These are phyloP conservation scores for Talaromyces albobiverticillius DNA, from an alignment of 2,329 filamentous ascomycete species.

Conservation along the genomic window DNA sequence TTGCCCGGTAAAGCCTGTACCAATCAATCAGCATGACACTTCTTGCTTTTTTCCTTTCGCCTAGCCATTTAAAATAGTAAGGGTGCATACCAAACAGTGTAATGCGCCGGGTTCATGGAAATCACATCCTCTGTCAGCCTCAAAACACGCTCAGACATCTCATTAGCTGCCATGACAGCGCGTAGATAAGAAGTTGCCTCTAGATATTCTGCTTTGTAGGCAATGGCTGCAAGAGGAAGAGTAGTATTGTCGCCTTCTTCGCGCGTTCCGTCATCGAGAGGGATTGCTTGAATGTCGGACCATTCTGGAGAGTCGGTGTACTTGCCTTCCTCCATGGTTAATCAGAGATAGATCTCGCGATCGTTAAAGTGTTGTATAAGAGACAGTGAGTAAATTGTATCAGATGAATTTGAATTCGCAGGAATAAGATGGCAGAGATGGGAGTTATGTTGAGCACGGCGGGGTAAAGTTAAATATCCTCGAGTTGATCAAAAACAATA, in stretches of 20 bases:
- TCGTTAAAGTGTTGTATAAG: too few relatives aligned
- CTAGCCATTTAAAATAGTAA: neutral
- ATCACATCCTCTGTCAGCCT: conserved; percentile 87
- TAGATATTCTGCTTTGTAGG: conserved; percentile 84
- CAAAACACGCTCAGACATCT: conserved; percentile 75
- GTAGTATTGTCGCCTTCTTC: conserved; percentile 26
- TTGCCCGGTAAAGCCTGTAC: conserved; percentile 75
- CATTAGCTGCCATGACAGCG: conserved; percentile 85
- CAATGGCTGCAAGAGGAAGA: conserved; percentile 81
- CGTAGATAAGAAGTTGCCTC: conserved; percentile 93
- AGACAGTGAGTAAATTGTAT: too few relatives aligned
- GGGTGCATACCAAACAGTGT: conserved; percentile 77
- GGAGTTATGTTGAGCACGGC: neutral
- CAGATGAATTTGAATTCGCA: too few relatives aligned
- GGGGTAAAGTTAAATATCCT: too few relatives aligned
- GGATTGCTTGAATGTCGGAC: conserved; percentile 80
- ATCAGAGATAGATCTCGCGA: too few relatives aligned
- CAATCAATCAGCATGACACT: conserved; percentile 14
- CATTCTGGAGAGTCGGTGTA: conserved; percentile 71
- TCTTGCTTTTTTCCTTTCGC: neutral
- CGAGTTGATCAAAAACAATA: too few relatives aligned
- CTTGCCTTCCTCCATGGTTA: conserved; percentile 27
- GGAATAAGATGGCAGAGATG: too few relatives aligned
- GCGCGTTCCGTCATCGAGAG: conserved; percentile 71
- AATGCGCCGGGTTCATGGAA: conserved; percentile 90